Conservation (phyloP, 2,329 filamentous ascomycete species). For the Decorospora gaudefroyi region DNA sequence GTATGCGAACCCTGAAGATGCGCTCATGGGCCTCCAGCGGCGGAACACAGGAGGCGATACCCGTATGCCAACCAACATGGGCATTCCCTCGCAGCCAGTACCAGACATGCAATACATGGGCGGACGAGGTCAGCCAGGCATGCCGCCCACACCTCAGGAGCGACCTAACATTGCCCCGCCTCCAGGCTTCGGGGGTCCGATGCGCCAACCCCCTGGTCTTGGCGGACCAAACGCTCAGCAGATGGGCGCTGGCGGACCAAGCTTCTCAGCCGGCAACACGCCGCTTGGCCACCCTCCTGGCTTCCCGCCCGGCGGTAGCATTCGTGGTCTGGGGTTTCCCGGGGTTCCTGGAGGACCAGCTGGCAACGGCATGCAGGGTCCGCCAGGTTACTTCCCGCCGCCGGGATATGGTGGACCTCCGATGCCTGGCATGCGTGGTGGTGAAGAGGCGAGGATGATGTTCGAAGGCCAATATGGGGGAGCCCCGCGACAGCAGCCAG, state of each 20-base stretch:
- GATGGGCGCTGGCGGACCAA: slow-evolving; percentile 41
- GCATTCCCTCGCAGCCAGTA: slow-evolving; percentile 48
- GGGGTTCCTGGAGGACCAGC: slow-evolving; percentile 33
- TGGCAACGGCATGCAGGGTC: slow-evolving; percentile 42
- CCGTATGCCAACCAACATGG: slow-evolving; percentile 49
- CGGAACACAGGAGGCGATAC: slow-evolving; percentile 46
- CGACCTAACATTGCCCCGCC: slow-evolving; percentile 45
- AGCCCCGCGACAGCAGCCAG: slow-evolving; percentile 35
- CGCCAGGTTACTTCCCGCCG: slow-evolving; percentile 44
- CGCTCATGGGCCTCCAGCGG: slow-evolving; percentile 42
- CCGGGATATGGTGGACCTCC: slow-evolving; percentile 42
- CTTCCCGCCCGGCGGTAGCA: slow-evolving; percentile 37
- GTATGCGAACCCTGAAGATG: slow-evolving; percentile 42
- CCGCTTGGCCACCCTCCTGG: slow-evolving; percentile 47
- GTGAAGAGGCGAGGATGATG: slow-evolving; percentile 46
- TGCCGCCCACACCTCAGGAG: slow-evolving; percentile 46
- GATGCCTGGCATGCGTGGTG: slow-evolving; percentile 38
- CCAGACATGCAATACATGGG: slow-evolving; percentile 45
- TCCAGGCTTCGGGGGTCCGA: slow-evolving; percentile 44
- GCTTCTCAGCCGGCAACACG: slow-evolving; percentile 46
- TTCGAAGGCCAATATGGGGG: slow-evolving; percentile 44
- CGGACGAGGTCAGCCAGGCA: slow-evolving; percentile 40
- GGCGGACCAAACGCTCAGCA: slow-evolving; percentile 36
- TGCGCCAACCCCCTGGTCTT: slow-evolving; percentile 46
- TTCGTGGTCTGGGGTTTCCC: slow-evolving; percentile 37